phyloP scores from a whole-genome alignment of 768 basidiomycete genomes.

The Gautieria morchelliformis region DNA sequence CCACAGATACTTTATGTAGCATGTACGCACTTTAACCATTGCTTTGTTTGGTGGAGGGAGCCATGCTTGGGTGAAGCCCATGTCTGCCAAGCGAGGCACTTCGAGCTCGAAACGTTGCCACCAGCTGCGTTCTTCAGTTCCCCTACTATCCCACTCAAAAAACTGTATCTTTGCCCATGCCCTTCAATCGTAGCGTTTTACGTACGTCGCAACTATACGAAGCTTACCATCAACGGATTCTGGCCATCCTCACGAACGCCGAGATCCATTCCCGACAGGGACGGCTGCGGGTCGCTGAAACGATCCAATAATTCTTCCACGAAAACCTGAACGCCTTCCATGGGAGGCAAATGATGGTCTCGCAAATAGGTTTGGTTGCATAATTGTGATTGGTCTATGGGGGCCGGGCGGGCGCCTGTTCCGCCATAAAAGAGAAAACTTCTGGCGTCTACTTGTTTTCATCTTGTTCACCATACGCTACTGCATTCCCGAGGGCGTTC shows the following conservation, averaged over 20 bases:
- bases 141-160: constrained; percentile 70
- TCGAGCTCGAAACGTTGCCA: constrained; percentile 68
- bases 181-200: not conserved
- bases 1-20: not conserved
- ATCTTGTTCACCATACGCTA: constrained; percentile 31
- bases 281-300: constrained; percentile 18
- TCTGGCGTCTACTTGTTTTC: constrained; percentile 8
- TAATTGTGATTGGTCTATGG: no score
- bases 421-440: not conserved
- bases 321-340: not conserved
- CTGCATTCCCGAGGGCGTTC: constrained; percentile 46
- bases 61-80: constrained; percentile 79
- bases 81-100: constrained; percentile 47
- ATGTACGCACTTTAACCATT: constrained; percentile 40
- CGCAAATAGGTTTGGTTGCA: no score
- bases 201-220: no score
- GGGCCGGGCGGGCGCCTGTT: no score
- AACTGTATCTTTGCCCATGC: constrained; percentile 51
- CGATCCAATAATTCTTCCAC: not conserved
- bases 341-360: not conserved
- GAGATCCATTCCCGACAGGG: constrained; percentile 53
- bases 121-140: constrained; percentile 54
- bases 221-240: constrained; percentile 62
- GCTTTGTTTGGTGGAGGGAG: constrained; percentile 80
- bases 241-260: constrained; percentile 36